Evolutionary conservation across 805 yeast genomes (phyloP).

Genomic region (Blastobotrys attinorum): DNA sequence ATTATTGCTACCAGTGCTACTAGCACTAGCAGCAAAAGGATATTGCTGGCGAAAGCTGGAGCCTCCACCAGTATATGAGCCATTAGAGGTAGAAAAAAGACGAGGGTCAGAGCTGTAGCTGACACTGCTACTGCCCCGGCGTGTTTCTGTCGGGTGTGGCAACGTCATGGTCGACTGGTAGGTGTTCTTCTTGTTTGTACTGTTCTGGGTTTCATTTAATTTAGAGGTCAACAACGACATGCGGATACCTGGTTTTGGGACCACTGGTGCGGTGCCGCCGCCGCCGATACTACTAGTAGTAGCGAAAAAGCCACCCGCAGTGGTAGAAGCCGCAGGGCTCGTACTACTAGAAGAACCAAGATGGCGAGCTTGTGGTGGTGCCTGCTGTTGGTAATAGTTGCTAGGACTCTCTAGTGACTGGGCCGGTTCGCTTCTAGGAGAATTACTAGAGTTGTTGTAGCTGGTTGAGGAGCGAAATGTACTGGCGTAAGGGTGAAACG

Average conservation of each 20-base stretch:
- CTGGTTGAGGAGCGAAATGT: background rate
- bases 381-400: background rate
- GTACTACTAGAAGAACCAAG: too few species aligned
- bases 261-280: background rate
- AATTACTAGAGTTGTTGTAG: background rate
- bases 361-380: too few species aligned
- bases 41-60: background rate
- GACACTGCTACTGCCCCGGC: constrained; percentile 19
- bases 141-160: background rate
- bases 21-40: too few species aligned
- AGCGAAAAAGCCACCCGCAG: background rate
- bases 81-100: background rate
- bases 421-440: background rate
- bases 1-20: background rate
- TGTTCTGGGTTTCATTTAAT: background rate
- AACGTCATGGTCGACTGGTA: constrained; percentile 1
- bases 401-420: background rate
- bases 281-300: background rate
- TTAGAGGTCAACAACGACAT: background rate
- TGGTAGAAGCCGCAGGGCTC: background rate
- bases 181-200: too few species aligned
- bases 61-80: background rate
- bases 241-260: too few species aligned
- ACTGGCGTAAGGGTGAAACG: background rate
- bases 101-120: constrained; percentile 1